Evolutionary conservation across 306 rosid species (phyloP).

Genomic region (Sesbania bispinosa): DNA sequence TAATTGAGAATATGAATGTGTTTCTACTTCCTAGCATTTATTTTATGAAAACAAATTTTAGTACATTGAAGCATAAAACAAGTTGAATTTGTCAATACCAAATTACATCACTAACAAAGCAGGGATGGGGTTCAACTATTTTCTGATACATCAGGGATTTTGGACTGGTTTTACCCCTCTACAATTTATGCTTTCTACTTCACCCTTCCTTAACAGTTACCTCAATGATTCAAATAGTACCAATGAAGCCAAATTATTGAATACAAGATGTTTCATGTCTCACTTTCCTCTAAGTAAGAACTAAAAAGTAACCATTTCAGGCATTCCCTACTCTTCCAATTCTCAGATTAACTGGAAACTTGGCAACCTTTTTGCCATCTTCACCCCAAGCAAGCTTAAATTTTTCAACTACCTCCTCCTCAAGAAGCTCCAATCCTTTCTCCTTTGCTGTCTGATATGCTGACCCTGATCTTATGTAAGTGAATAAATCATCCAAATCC

Average conservation of each 20-base stretch:
- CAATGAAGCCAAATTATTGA: not conserved
- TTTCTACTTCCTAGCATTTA: too few species aligned
- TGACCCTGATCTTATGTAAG: constrained; percentile 61
- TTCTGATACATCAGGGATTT: not conserved
- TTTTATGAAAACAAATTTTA: too few species aligned
- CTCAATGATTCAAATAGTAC: not conserved
- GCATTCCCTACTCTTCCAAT: constrained; percentile 60
- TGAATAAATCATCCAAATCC: constrained; percentile 50
- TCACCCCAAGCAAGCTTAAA: constrained; percentile 62
- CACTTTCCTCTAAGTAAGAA: not conserved
- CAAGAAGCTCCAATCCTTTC: constrained; percentile 66
- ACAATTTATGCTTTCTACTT: not conserved
- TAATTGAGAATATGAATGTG: too few species aligned
- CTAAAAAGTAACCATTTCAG: not conserved
- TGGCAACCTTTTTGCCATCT: constrained; percentile 42
- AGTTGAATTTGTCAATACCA: not conserved
- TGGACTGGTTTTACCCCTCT: not conserved
- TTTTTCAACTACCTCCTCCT: constrained; percentile 35
- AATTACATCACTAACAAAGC: not conserved
- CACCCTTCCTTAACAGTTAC: not conserved
- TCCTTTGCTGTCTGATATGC: constrained; percentile 75
- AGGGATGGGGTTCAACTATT: not conserved
- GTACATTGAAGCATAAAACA: too few species aligned
- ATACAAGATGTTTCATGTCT: not conserved
- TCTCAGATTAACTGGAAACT: constrained; percentile 53